Percentiles rank a stretch among this genome's conserved stretches.
phyloP scores from a whole-genome alignment of 352 stramenopile genomes.

The Phytophthora aleatoria region DNA sequence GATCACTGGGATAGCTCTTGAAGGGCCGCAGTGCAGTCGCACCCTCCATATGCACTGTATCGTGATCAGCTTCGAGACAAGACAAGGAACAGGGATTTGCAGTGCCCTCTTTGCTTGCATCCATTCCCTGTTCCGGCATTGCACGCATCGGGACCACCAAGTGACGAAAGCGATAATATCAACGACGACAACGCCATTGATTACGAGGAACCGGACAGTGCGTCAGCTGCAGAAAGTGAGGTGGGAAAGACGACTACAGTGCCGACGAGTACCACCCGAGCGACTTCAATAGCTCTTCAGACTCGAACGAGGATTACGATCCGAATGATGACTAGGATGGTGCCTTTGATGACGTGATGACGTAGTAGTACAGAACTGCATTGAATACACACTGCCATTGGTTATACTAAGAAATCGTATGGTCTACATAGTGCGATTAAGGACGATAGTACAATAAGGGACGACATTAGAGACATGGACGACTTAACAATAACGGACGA shows the following conservation, averaged over 20 bases:
- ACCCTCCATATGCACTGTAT: neutral
- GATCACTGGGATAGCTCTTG: conserved; percentile 3
- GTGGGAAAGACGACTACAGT: neutral
- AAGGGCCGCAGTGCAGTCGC: conserved; percentile 3
- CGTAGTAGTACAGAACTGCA: too few species aligned
- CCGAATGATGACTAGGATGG: too few species aligned
- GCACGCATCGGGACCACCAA: too few species aligned
- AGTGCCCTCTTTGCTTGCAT: neutral
- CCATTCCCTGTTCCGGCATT: neutral
- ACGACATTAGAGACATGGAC: too few species aligned
- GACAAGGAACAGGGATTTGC: conserved; percentile 1
- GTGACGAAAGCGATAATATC: neutral
- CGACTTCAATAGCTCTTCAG: neutral
- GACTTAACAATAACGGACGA: too few species aligned
- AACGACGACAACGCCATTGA: conserved; percentile 6
- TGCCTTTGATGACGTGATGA: too few species aligned
- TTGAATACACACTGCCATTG: too few species aligned
- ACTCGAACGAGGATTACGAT: too few species aligned
- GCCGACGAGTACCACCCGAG: conserved; percentile 3
- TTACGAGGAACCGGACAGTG: neutral
- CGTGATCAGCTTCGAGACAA: neutral
- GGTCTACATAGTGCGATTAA: too few species aligned
- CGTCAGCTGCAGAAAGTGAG: neutral
- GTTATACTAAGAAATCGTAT: too few species aligned
- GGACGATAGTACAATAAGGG: too few species aligned